Percentiles rank a stretch among this genome's conserved stretches.
phyloP scores from a whole-genome alignment of 1,139 yeast species.

The Suhomyces choctaworum region DNA sequence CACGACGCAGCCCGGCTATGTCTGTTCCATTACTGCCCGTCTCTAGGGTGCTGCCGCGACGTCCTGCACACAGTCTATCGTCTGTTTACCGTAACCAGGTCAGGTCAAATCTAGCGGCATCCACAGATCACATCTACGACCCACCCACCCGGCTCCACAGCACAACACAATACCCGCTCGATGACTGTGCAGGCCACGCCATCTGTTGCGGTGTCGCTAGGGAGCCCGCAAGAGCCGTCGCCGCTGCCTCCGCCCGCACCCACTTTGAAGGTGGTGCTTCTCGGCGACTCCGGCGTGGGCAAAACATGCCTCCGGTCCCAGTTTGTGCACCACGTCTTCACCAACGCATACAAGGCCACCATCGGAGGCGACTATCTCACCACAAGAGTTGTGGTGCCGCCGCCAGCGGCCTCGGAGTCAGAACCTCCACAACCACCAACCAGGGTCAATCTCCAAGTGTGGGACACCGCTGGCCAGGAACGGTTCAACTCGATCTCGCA shows the following conservation, averaged over 20 bases:
- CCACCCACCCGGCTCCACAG: too few relatives aligned
- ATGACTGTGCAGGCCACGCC: too few relatives aligned
- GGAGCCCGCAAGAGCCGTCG: too few relatives aligned
- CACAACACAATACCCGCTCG: too few relatives aligned
- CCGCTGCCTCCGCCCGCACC: conserved; percentile 17
- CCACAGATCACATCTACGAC: too few relatives aligned
- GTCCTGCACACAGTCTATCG: too few relatives aligned
- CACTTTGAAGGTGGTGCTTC: conserved; percentile 51
- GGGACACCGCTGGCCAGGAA: conserved; percentile 74
- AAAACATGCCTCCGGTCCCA: conserved; percentile 62
- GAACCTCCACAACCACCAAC: not conserved
- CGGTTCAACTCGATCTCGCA: conserved; percentile 59
- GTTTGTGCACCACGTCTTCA: conserved; percentile 57
- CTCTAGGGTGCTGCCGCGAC: too few relatives aligned
- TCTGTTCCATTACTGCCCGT: too few relatives aligned
- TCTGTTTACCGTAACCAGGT: too few relatives aligned
- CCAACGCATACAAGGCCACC: conserved; percentile 60
- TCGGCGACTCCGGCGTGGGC: conserved; percentile 66
- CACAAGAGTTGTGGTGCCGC: conserved; percentile 30
- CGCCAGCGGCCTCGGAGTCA: not conserved
- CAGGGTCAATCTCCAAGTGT: conserved; percentile 49
- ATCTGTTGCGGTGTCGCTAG: too few relatives aligned
- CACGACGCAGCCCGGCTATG: too few relatives aligned
- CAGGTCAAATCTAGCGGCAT: too few relatives aligned
- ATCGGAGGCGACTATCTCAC: conserved; percentile 64